These are phyloP conservation scores for Isabelozyma rhagii DNA, from an alignment of 805 yeast genomes.

Conservation along the genomic window DNA sequence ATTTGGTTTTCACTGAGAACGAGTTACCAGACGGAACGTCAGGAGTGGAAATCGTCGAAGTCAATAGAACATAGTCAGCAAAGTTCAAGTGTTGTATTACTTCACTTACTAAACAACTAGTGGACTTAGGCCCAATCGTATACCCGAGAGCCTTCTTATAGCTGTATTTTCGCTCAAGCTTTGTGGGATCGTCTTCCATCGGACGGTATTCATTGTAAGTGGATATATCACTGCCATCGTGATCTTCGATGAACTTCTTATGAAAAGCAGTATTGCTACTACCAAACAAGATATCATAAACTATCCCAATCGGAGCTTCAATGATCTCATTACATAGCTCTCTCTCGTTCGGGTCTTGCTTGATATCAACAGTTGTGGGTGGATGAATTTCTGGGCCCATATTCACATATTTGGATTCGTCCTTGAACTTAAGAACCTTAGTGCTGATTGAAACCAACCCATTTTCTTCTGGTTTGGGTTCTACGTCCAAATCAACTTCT, in stretches of 20 bases:
- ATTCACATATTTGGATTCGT: conserved; percentile 39
- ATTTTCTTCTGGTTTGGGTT: not conserved
- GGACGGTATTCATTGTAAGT: conserved; percentile 34
- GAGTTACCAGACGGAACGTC: conserved; percentile 92
- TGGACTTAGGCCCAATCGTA: conserved; percentile 90
- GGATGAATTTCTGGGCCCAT: conserved; percentile 66
- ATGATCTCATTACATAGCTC: conserved; percentile 50
- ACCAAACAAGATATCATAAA: conserved; percentile 72
- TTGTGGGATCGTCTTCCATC: conserved; percentile 32
- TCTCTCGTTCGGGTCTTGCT: conserved; percentile 35
- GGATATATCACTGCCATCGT: conserved; percentile 47
- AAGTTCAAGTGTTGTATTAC: conserved; percentile 53
- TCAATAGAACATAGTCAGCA: conserved; percentile 53
- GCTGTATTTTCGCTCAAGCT: conserved; percentile 49
- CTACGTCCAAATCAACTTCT: not conserved
- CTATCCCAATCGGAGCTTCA: conserved; percentile 73
- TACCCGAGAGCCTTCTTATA: conserved; percentile 75
- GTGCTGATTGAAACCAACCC: conserved; percentile 3
- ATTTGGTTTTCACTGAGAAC: conserved; percentile 73
- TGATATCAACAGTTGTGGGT: conserved; percentile 49
- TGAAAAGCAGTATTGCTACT: conserved; percentile 41
- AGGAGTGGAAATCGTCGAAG: conserved; percentile 73
- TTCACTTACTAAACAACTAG: conserved; percentile 68
- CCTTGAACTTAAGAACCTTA: conserved; percentile 33
- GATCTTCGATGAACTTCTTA: conserved; percentile 34